A percentile compares a stretch with the other conserved stretches of the same genome.
Evolutionary conservation across 352 stramenopile species (phyloP).

Genomic region (Lagenidium giganteum): DNA sequence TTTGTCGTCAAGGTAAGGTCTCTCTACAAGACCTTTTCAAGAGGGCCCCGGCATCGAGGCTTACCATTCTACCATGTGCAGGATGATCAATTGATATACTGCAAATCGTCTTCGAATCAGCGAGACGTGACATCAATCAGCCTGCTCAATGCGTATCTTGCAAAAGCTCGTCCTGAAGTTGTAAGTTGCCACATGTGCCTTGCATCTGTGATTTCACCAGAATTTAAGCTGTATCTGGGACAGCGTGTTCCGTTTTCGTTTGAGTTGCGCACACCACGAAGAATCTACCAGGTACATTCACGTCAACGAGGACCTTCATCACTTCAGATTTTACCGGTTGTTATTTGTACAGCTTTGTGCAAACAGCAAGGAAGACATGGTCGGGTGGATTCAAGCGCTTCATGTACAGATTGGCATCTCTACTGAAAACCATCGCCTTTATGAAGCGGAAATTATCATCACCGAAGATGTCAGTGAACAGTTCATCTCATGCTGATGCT

Average conservation of each 20-base stretch:
- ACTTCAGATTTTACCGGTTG: neutral
- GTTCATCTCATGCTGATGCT: neutral
- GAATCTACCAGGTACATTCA: constrained; percentile 55
- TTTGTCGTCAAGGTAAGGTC: constrained; percentile 79
- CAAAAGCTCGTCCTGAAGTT: constrained; percentile 71
- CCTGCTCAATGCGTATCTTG: constrained; percentile 66
- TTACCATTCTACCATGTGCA: no score
- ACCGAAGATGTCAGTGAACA: constrained; percentile 63
- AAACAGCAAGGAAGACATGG: constrained; percentile 74
- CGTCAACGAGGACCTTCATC: neutral
- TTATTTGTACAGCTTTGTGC: constrained; percentile 46
- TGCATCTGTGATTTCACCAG: neutral
- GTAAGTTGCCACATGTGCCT: constrained; percentile 23
- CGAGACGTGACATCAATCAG: constrained; percentile 79
- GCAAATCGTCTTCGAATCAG: constrained; percentile 79
- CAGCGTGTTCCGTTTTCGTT: constrained; percentile 74
- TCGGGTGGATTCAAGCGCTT: constrained; percentile 75
- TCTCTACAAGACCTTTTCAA: no score
- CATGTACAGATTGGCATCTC: constrained; percentile 78
- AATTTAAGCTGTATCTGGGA: constrained; percentile 4
- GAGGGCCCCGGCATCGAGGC: neutral
- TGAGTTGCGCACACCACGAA: constrained; percentile 65
- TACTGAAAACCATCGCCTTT: constrained; percentile 73
- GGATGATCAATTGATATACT: constrained; percentile 81
- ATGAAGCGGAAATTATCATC: constrained; percentile 81